Conservation (phyloP, 441 rosid species). For the Codiaeum variegatum region DNA sequence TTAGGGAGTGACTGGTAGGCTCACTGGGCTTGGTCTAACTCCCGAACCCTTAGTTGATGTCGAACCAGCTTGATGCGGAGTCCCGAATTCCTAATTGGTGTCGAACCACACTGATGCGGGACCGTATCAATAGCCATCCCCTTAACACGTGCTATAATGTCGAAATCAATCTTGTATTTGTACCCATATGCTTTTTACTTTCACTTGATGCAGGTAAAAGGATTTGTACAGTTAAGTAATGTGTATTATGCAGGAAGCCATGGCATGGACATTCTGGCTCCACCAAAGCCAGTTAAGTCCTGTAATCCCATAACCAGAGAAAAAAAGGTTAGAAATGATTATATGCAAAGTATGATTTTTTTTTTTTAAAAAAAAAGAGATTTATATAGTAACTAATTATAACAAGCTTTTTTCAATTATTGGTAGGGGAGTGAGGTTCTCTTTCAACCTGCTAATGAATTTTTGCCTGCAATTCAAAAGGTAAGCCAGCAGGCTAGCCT, state of each 20-base stretch:
- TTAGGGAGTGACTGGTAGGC: too few relatives aligned
- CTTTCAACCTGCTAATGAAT: slow-evolving; percentile 86
- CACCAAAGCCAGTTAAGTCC: slow-evolving; percentile 45
- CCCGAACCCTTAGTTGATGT: too few relatives aligned
- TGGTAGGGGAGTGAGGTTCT: slow-evolving; percentile 62
- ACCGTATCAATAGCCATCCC: too few relatives aligned
- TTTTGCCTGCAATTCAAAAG: slow-evolving; percentile 73
- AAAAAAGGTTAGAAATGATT: slow-evolving; percentile 41
- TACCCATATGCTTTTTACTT: too few relatives aligned
- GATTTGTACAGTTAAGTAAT: slow-evolving; percentile 66
- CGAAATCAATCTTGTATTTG: too few relatives aligned
- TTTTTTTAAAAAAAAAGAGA: not conserved
- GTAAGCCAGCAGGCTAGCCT: slow-evolving; percentile 31
- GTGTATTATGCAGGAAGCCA: slow-evolving; percentile 93
- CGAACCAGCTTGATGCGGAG: too few relatives aligned
- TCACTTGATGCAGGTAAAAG: slow-evolving; percentile 46
- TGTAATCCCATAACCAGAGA: slow-evolving; percentile 38
- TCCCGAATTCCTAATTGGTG: too few relatives aligned
- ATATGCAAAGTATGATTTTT: not conserved
- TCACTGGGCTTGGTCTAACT: too few relatives aligned
- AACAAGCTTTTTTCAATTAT: slow-evolving; percentile 15
- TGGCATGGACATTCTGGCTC: slow-evolving; percentile 85
- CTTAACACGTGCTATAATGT: too few relatives aligned
- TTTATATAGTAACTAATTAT: slow-evolving; percentile 2
- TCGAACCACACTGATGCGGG: too few relatives aligned